Evolutionary conservation across 2,329 filamentous ascomycete genomes (phyloP), one percentile per base, ranked within the genome.

Genomic region (Reticulascus tulasneorum): DNA sequence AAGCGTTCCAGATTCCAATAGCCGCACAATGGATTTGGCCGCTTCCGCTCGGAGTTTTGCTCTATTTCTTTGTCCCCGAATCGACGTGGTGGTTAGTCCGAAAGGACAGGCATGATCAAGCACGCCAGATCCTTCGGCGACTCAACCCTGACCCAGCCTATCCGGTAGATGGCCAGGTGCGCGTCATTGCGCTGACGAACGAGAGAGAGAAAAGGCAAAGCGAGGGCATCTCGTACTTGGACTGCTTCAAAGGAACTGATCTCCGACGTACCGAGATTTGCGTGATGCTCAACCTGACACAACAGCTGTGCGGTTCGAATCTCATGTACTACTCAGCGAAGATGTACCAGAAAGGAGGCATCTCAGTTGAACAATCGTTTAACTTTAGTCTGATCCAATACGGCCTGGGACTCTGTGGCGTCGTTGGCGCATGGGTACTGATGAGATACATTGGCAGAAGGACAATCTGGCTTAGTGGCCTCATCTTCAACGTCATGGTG

Each of bases 261-360:
- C 41, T 47, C 12, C 55, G 59, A 19, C 53, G 61, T 23, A 64
- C 61, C 6, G 60, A 63, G 46, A 61, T 64, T 22, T 54, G 58
- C 23, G 54, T 59, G 51, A 70, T 74, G 63, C 65, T 67, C 13
- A 75, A 69, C 66, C 65, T 69, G 0, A 73, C 73, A 11, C 73
- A 76, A 44, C 73, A 73, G 38, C 54, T 73, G 3, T 67, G 68
- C 37, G 71, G 73, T 28, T 69, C 69, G 37, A 65, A 68, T 3
- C 71, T 77, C 49, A 71, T 71, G 18, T 64, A 65, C 33, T 76
- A 73, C 48, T 71, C 68, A 3, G 70, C 70, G 9, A 74, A 75
- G 47, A 55, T 64, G 37, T 69, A 75, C 39, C 56, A 71, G 39
- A 68, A 73, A 49, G 71, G 67, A 4, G 71, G 71, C 7, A 52